phyloP scores from a whole-genome alignment of 768 basidiomycete species.

The Psilocybe cubensis region DNA sequence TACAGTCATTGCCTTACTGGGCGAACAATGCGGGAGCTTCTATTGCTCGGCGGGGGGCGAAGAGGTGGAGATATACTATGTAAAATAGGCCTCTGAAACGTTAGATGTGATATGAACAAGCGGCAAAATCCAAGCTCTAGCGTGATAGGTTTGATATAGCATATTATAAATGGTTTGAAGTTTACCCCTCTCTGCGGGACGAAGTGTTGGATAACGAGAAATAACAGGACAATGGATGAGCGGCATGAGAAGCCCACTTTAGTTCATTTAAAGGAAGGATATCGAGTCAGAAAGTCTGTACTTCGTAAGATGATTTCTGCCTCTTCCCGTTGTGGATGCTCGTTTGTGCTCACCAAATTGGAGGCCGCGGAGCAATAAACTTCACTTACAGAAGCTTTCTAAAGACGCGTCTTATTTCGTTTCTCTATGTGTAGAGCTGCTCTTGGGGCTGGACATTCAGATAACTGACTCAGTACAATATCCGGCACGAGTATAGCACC shows the following conservation, averaged over 20 bases:
- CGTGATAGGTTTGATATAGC: background rate
- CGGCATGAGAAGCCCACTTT: background rate
- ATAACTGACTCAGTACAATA: no score
- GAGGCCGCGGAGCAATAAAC: background rate
- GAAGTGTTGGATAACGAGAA: background rate
- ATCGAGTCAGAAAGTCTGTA: background rate
- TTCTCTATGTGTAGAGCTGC: no score
- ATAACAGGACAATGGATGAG: no score
- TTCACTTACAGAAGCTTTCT: background rate
- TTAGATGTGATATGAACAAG: background rate
- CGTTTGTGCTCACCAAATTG: background rate
- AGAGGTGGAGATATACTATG: background rate
- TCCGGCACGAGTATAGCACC: no score
- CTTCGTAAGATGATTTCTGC: background rate
- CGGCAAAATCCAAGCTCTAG: background rate
- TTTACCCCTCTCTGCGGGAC: background rate
- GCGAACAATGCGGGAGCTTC: conserved; percentile 12
- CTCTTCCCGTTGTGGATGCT: background rate
- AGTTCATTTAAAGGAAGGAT: background rate
- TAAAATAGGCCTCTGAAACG: background rate
- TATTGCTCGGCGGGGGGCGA: background rate
- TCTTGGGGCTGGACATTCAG: no score
- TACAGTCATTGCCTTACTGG: background rate
- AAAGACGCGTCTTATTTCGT: background rate
- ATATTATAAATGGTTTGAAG: background rate